A percentile compares a stretch with the other conserved stretches of the same genome.
Conservation (phyloP, 495 filamentous ascomycete genomes). For the Penicillium cataractarum region DNA sequence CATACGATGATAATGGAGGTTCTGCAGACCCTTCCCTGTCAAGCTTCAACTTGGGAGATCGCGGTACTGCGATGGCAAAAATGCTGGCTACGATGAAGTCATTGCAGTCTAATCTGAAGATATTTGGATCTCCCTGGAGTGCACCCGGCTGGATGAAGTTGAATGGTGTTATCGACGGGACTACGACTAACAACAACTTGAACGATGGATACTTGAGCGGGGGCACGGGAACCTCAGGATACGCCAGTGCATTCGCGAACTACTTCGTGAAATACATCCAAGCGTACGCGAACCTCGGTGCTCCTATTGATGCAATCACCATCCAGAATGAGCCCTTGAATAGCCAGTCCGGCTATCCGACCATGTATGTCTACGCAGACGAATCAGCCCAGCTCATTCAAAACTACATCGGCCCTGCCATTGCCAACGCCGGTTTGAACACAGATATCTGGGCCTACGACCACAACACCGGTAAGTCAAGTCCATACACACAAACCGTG, state of each 20-base stretch:
- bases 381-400: slow-evolving; percentile 52
- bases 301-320: slow-evolving; percentile 55
- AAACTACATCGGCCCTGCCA: slow-evolving; percentile 52
- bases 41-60: slow-evolving; percentile 51
- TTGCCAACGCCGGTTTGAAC: slow-evolving; percentile 42
- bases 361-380: slow-evolving; percentile 56
- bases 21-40: slow-evolving; percentile 43
- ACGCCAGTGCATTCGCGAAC: slow-evolving; percentile 49
- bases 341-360: slow-evolving; percentile 54
- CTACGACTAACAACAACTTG: slow-evolving; percentile 53
- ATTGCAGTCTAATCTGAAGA: slow-evolving; percentile 43
- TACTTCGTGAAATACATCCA: slow-evolving; percentile 63
- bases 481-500: neutral
- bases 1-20: slow-evolving; percentile 54
- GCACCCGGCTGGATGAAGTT: slow-evolving; percentile 63
- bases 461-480: slow-evolving; percentile 54
- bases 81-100: slow-evolving; percentile 34
- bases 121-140: slow-evolving; percentile 58
- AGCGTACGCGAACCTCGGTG: slow-evolving; percentile 47
- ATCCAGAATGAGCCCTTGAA: slow-evolving; percentile 63
- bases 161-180: slow-evolving; percentile 52
- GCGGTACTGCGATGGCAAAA: slow-evolving; percentile 55
- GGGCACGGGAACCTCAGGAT: slow-evolving; percentile 32
- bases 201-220: slow-evolving; percentile 42
- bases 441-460: slow-evolving; percentile 59